Evolutionary conservation across 2,329 filamentous ascomycete genomes (phyloP), one percentile per base, ranked within the genome.

Genomic region (Leptographium flavum): DNA sequence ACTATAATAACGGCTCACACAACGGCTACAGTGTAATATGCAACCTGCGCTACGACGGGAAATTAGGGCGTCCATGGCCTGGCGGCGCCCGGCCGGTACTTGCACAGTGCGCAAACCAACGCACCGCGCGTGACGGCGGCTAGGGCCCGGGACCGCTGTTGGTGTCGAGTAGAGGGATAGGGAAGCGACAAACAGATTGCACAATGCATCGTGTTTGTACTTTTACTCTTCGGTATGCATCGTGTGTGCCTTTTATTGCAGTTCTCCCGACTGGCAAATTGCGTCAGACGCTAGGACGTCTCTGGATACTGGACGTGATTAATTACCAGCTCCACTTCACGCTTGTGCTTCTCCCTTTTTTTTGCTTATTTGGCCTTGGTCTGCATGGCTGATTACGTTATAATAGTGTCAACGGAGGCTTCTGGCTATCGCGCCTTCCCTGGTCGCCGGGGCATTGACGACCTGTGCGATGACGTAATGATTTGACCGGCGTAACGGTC

Each of bases 271-370:
- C 40, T 35, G 31, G 40, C 15, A 50, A 40, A 50, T 50, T 48
- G 49, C 49, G 49, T 50, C 46, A 50, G 46, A 27, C 46, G 44
- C 46, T 48, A 46, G 31, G 37, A 46, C 33, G 28, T 42, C 13
- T 39, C n/a, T 35, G n/a, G 37, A 27, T 15, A 15, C 17, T 14
- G 23, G 42, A 38, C 39, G 37, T 39, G 37, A 39, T 39, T 39
- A 39, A 27, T 28, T 15, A 17, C 4, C 10, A 19, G 15, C 25
- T 19, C 25, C 37, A 27, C 37, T 9, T 19, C 25, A 39, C 25
- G 4, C 9, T 13, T 27, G 22, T 39, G 13, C n/a, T 10, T 15
- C 37, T 28, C 37, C 15, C 17, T 21, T 28, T 25, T 21, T 10
- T 15, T 23, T 28, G 23, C 15, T 15, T 21, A 39, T 25, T 21